These are phyloP conservation scores for Fusarium temperatum DNA, from an alignment of 2,329 filamentous ascomycete species.

Conservation along the genomic window DNA sequence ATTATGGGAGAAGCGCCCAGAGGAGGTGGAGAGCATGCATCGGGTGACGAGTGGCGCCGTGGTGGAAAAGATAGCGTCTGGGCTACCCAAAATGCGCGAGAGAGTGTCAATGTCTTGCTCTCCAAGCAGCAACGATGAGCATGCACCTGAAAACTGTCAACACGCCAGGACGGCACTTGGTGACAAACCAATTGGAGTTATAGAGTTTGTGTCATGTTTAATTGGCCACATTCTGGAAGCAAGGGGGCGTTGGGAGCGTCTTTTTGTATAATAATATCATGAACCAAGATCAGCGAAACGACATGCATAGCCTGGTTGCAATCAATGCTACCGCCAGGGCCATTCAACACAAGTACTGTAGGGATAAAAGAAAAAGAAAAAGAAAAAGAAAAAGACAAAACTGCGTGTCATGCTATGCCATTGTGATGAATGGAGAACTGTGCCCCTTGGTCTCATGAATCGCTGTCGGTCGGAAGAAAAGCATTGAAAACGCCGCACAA, in stretches of 20 bases:
- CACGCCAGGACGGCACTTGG: background rate
- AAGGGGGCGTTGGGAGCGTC: conserved; percentile 40
- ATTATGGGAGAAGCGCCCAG: conserved; percentile 83
- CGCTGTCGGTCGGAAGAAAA: conserved; percentile 6
- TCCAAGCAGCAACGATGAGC: conserved; percentile 60
- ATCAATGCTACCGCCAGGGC: conserved; percentile 8
- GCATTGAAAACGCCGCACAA: conserved; percentile 17
- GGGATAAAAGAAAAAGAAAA: background rate
- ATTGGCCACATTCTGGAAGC: conserved; percentile 31
- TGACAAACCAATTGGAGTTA: conserved; percentile 31
- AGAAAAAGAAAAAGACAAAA: conserved; percentile 1
- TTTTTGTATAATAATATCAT: conserved; percentile 42
- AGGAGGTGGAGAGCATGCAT: conserved; percentile 64
- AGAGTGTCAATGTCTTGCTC: conserved; percentile 70
- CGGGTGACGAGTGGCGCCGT: conserved; percentile 74
- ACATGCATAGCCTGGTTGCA: conserved; percentile 13
- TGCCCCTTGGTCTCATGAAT: conserved; percentile 16
- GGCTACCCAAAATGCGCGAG: conserved; percentile 66
- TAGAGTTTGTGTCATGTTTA: conserved; percentile 33
- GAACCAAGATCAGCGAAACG: conserved; percentile 25
- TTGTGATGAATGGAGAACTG: conserved; percentile 16
- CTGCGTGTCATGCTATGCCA: conserved; percentile 17
- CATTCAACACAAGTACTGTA: conserved; percentile 17
- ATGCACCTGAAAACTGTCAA: background rate
- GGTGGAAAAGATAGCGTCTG: conserved; percentile 65